Conservation (phyloP, 768 basidiomycete genomes). For the Leccinellum albellum region DNA sequence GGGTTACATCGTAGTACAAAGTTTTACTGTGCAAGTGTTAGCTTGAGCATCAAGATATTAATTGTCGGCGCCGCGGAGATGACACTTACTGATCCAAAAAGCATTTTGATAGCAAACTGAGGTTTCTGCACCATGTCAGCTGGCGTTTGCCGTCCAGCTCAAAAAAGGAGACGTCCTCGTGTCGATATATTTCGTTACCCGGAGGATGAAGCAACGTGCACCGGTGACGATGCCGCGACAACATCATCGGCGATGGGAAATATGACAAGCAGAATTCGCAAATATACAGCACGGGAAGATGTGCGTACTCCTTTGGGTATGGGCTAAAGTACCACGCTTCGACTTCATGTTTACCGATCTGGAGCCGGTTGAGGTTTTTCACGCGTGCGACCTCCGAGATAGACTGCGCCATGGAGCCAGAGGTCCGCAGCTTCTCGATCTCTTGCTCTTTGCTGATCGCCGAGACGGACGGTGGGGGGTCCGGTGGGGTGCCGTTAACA, state of each 20-base stretch:
- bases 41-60: conserved; percentile 9
- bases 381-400: conserved; percentile 97
- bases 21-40: conserved; percentile 69
- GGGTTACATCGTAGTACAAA: conserved; percentile 98
- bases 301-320: conserved; percentile 97
- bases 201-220: conserved; percentile 93
- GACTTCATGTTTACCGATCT: conserved; percentile 94
- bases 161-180: conserved; percentile 96
- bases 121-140: conserved; percentile 92
- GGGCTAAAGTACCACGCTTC: conserved; percentile 99
- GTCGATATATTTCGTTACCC: conserved; percentile 98
- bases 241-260: conserved; percentile 87
- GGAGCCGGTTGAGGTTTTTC: conserved; percentile 95
- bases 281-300: conserved; percentile 91
- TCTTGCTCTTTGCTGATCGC: conserved; percentile 96
- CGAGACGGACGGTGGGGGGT: conserved; percentile 49
- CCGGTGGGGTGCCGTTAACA: conserved; percentile 44
- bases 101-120: conserved; percentile 94
- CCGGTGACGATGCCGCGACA: conserved; percentile 84
- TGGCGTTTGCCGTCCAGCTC: conserved; percentile 98
- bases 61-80: conserved; percentile 10
- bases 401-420: conserved; percentile 98
- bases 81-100: conserved; percentile 91
- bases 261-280: conserved; percentile 98
- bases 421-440: conserved; percentile 96